Base-by-base conservation (phyloP, 176 grass and related monocot genomes). In the Areca catechu region DNA sequence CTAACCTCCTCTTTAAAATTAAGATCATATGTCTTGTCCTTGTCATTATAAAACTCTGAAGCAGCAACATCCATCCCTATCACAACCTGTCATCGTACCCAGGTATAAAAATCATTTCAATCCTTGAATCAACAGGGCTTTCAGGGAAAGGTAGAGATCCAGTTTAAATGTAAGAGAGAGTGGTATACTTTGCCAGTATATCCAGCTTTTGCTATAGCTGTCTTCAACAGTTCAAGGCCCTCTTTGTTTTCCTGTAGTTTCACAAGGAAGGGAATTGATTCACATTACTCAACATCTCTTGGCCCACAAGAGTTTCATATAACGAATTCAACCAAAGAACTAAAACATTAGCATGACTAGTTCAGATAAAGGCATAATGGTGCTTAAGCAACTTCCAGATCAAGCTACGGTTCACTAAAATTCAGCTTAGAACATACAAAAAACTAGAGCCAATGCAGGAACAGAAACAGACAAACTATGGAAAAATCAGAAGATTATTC, bases 51-150 rank as follows among this genome's bases (percentile, higher is more conserved):
- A 56, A 96, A 90, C 62, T 96, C 86, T 57, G 91, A 96, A 66
- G 91, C 86, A 24, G 91, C 91, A 68, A 96, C 91, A 57, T 96
- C 91, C 91, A 96, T 96, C 63, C 86, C 91, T 65, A 90, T 96
- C 34, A 96, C 91, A 5, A 96, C 83, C 86, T 95, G 57, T 18
- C 49, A 48, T 43, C 34, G 58, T 6, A 14, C 17, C 5, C 64
- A 4, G 3, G 1, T 16, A 56, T 20, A 24, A 47, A 3, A 60
- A 22, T 25, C 27, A 6, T 22, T 50, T 53, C n/a, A 37, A 15
- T 7, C 34, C 34, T 43, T 43, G 34, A 12, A 12, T 43, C 10
- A 43, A 12, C 34, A 1, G 9, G 34, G 34, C 14, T 43, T 43
- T 43, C 34, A 43, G 34, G 1, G 9, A 3, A 43, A 43, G 34